Percentiles rank a stretch among this genome's conserved stretches.
These are phyloP conservation scores for Aspergillus pseudoglaucus DNA, from an alignment of 2,329 filamentous ascomycete genomes.

Conservation along the genomic window DNA sequence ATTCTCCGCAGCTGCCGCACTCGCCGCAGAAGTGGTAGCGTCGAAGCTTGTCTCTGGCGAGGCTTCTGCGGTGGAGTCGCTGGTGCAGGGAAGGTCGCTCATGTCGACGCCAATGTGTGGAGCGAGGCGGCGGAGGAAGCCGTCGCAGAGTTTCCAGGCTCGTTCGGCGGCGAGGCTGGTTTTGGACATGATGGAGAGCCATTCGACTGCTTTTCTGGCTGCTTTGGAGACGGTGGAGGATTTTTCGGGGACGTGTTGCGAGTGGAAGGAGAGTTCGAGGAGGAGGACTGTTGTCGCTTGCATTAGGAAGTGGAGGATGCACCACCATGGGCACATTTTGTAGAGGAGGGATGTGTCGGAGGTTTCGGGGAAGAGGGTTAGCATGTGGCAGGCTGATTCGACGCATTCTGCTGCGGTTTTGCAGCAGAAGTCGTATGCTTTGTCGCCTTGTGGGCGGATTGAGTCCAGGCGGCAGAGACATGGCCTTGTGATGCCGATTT, in stretches of 20 bases:
- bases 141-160: constrained; percentile 32
- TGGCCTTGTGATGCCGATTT: constrained; percentile 37
- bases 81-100: constrained; percentile 23
- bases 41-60: constrained; percentile 13
- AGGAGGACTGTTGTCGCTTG: constrained; percentile 39
- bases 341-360: constrained; percentile 32
- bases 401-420: constrained; percentile 37
- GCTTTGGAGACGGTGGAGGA: constrained; percentile 29
- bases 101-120: constrained; percentile 25
- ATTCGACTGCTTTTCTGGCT: constrained; percentile 29
- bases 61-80: constrained; percentile 17
- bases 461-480: constrained; percentile 37
- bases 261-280: constrained; percentile 37
- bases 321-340: constrained; percentile 39
- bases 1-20: constrained; percentile 4
- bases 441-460: constrained; percentile 24
- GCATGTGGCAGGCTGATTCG: constrained; percentile 35
- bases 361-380: constrained; percentile 36
- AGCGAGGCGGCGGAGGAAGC: constrained; percentile 28
- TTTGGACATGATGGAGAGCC: constrained; percentile 26
- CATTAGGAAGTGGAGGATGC: constrained; percentile 39
- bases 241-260: constrained; percentile 39
- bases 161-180: constrained; percentile 24
- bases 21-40: constrained; percentile 10
- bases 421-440: constrained; percentile 31